These are phyloP conservation scores for Epichloe gansuensis DNA, from an alignment of 2,329 filamentous ascomycete species.

Conservation along the genomic window DNA sequence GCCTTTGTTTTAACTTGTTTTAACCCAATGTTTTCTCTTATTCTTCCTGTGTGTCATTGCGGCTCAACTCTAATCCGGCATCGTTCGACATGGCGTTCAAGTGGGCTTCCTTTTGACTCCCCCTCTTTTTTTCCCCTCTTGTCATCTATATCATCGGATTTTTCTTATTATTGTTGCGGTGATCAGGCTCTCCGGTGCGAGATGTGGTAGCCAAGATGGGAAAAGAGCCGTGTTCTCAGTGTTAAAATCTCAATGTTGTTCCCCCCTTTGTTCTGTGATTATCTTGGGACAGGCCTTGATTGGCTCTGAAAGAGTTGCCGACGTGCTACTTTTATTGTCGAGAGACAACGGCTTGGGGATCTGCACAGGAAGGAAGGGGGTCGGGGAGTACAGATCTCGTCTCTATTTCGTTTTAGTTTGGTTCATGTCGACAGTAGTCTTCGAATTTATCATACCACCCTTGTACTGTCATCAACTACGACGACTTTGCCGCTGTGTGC, in stretches of 20 bases:
- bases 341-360: neutral
- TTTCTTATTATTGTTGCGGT: constrained; percentile 18
- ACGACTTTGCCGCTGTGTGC: neutral
- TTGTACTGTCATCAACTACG: neutral
- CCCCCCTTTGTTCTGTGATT: neutral
- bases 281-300: neutral
- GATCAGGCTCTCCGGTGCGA: constrained; percentile 20
- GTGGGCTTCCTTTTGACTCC: constrained; percentile 9
- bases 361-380: neutral
- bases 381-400: neutral
- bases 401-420: constrained; percentile 1
- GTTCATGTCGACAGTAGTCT: constrained; percentile 3
- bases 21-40: constrained; percentile 12
- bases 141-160: constrained; percentile 24
- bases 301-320: neutral
- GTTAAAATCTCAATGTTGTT: constrained; percentile 6
- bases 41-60: constrained; percentile 11
- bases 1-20: neutral
- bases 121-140: constrained; percentile 4
- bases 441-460: constrained; percentile 6
- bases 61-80: constrained; percentile 27
- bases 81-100: constrained; percentile 28
- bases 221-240: constrained; percentile 15
- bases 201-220: constrained; percentile 17
- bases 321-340: neutral